Percentiles rank a stretch among this genome's conserved stretches.
phyloP scores from a whole-genome alignment of 805 yeast genomes.

The Metschnikowia bowlesiae region DNA sequence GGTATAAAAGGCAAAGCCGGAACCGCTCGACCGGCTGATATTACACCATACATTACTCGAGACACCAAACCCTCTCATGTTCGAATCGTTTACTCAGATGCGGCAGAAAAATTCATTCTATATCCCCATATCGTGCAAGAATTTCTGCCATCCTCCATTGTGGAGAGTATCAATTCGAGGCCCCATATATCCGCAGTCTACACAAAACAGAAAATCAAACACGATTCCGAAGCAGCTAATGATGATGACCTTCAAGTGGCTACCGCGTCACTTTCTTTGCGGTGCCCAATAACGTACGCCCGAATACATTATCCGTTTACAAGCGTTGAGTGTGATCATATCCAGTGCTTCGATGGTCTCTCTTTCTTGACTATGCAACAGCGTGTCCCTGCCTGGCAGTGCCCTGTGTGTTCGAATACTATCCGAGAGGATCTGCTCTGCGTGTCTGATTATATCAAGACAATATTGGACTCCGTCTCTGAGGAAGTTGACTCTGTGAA shows the following conservation, averaged over 20 bases:
- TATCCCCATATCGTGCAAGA: conserved; percentile 57
- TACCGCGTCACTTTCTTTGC: conserved; percentile 60
- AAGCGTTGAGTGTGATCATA: conserved; percentile 67
- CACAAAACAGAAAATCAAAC: conserved; percentile 45
- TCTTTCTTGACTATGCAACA: conserved; percentile 70
- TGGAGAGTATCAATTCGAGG: conserved; percentile 21
- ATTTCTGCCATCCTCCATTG: conserved; percentile 19
- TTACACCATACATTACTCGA: conserved; percentile 44
- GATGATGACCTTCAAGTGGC: conserved; percentile 73
- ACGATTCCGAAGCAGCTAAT: conserved; percentile 34
- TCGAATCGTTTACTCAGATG: conserved; percentile 55
- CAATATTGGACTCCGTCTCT: conserved; percentile 51
- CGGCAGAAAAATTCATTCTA: conserved; percentile 46
- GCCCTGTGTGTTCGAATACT: conserved; percentile 70
- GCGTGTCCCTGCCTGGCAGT: conserved; percentile 80
- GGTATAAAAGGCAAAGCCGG: conserved; percentile 78
- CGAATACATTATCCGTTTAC: conserved; percentile 70
- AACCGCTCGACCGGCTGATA: conserved; percentile 76
- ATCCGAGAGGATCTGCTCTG: conserved; percentile 57
- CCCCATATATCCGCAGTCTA: conserved; percentile 51
- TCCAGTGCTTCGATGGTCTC: conserved; percentile 83
- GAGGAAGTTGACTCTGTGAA: conserved; percentile 62
- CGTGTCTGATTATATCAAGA: conserved; percentile 67
- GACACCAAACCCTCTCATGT: conserved; percentile 34
- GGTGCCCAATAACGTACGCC: conserved; percentile 74